Percentiles rank a stretch among this genome's conserved stretches.
Evolutionary conservation across 345 rosid species (phyloP).

Genomic region (Clausena lansium): DNA sequence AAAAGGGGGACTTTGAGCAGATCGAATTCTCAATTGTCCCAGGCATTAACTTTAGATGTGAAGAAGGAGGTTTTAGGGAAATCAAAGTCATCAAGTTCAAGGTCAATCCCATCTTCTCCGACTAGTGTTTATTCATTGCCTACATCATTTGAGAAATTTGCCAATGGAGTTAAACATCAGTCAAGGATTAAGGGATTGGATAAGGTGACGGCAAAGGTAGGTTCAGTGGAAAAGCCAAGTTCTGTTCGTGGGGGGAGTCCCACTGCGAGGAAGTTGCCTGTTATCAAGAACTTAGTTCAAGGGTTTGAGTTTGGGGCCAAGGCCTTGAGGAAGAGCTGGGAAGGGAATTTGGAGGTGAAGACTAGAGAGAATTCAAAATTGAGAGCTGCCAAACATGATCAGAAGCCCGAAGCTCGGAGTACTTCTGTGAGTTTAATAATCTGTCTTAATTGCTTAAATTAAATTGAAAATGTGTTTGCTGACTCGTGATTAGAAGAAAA

Average conservation of each 20-base stretch:
- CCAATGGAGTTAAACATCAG: constrained; percentile 77
- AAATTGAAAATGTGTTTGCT: background rate
- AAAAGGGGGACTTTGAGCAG: constrained; percentile 36
- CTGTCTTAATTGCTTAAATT: background rate
- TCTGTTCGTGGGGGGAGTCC: constrained; percentile 54
- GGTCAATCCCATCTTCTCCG: constrained; percentile 86
- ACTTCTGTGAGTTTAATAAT: constrained; percentile 52
- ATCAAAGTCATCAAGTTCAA: constrained; percentile 58
- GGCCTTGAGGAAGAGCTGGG: constrained; percentile 98
- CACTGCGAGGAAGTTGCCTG: constrained; percentile 48
- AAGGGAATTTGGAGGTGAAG: constrained; percentile 77
- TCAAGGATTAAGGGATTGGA: constrained; percentile 55
- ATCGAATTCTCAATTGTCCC: constrained; percentile 56
- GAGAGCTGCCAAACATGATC: constrained; percentile 43
- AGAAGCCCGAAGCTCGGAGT: constrained; percentile 57
- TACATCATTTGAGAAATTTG: constrained; percentile 75
- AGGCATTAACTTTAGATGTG: constrained; percentile 47
- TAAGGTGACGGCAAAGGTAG: constrained; percentile 51
- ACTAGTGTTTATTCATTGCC: constrained; percentile 89
- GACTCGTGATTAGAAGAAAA: background rate
- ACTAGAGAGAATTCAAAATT: constrained; percentile 42
- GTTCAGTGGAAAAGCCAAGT: constrained; percentile 45
- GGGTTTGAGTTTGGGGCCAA: constrained; percentile 88
- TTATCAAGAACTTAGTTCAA: constrained; percentile 58
- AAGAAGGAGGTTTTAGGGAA: constrained; percentile 58